Evolutionary conservation across 1,284 basidiomycete genomes (phyloP), one percentile per base, ranked within the genome.

Genomic region (Heterobasidion parviporum): DNA sequence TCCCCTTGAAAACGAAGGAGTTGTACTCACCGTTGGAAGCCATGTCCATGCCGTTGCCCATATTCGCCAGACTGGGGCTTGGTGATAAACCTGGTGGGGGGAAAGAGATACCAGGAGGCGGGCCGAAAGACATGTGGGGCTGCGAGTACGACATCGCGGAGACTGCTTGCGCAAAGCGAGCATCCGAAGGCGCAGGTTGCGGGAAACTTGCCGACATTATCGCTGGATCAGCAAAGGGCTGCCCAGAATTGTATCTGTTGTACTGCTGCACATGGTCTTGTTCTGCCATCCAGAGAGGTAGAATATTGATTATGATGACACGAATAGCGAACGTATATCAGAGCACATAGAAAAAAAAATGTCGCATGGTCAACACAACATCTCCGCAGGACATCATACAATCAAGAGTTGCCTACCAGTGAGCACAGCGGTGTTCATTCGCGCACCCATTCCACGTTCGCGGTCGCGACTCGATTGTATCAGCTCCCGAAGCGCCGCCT

Each of bases 191-290:
- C 7, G 67, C 60, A 6, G 76, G 71, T 18, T 78, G 72, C 8
- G 76, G 72, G 66, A 88, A 77, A 59, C 82, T 78, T 35, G 85
- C 85, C 48, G 88, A 86, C 87, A 91, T 89, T 57, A 91, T 91
- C 15, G 89, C 88, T 52, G 89, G 88, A 64, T 91, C 88, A 60
- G 74, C 76, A 69, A 89, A 90, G 36, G 77, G 77, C 56, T 77
- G 76, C 54, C 62, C 65, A 47, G 68, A 60, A 59, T 68, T 61
- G 60, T 73, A 74, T 50, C 69, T 70, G 26, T 5, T 26, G 62
- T 71, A 74, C 54, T 67, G 65, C 51, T 59, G 60, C 32, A 34
- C 47, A 44, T 59, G 59, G 38, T 56, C 68, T 57, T 65, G 63
- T 57, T 72, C 71, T 68, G 65, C 62, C 57, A 70, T 70, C 68